Conservation (phyloP, 2,329 filamentous ascomycete genomes). For the Esteya vermicola region DNA sequence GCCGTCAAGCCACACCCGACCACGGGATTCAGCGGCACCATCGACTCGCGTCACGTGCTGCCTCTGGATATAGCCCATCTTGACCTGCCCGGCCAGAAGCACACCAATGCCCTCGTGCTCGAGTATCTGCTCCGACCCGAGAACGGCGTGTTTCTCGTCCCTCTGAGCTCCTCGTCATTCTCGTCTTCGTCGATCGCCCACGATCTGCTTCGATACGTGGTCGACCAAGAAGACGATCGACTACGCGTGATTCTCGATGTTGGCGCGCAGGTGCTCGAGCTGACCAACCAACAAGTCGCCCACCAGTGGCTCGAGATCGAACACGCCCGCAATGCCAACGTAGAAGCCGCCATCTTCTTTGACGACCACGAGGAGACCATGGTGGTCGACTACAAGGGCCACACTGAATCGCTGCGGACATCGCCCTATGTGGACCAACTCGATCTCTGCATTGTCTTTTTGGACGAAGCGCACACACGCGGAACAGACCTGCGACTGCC, state of each 20-base stretch:
- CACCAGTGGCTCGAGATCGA: slow-evolving; percentile 31
- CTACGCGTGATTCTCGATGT: slow-evolving; percentile 55
- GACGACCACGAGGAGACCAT: slow-evolving; percentile 37
- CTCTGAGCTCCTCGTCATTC: too few species aligned
- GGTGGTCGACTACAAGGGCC: slow-evolving; percentile 34
- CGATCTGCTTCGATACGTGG: slow-evolving; percentile 29
- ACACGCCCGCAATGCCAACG: background rate
- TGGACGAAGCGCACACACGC: slow-evolving; percentile 57
- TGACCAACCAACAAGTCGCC: slow-evolving; percentile 41
- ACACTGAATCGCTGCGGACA: slow-evolving; percentile 32
- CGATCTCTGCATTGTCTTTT: slow-evolving; percentile 47
- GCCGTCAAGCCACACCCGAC: slow-evolving; percentile 29
- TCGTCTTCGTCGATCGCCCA: slow-evolving; percentile 20
- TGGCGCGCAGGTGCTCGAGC: slow-evolving; percentile 54
- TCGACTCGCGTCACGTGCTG: slow-evolving; percentile 44
- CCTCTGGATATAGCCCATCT: slow-evolving; percentile 41
- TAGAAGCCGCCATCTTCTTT: slow-evolving; percentile 44
- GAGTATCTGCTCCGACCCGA: slow-evolving; percentile 39
- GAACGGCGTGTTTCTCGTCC: slow-evolving; percentile 24
- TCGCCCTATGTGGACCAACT: slow-evolving; percentile 45
- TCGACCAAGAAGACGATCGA: slow-evolving; percentile 20
- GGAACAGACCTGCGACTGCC: slow-evolving; percentile 56
- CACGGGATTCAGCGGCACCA: slow-evolving; percentile 58
- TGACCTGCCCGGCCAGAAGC: slow-evolving; percentile 36
- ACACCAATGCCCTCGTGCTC: slow-evolving; percentile 56